Conservation (phyloP, 208 protist species). For the Novymonas esmeraldas region DNA sequence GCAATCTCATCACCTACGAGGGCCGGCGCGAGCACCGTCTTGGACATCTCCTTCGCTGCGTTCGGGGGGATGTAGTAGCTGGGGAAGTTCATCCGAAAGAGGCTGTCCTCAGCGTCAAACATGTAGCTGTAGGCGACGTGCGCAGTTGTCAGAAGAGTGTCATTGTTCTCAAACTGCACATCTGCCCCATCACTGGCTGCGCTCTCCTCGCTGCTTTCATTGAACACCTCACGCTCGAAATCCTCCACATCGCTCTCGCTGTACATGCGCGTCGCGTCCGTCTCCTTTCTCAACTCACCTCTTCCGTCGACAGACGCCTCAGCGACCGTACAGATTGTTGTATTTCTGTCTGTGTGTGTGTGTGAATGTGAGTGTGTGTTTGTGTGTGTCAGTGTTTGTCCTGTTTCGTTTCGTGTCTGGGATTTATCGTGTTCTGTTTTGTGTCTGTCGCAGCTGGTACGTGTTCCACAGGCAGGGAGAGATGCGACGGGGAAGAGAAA, state of each 20-base stretch:
- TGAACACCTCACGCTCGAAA: conserved; percentile 7
- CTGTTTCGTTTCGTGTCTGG: no score
- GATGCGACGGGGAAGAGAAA: no score
- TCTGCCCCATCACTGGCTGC: background rate
- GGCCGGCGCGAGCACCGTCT: background rate
- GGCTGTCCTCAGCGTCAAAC: conserved; percentile 35
- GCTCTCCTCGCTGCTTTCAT: conserved; percentile 4
- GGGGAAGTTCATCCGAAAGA: conserved; percentile 26
- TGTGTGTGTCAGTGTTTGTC: no score
- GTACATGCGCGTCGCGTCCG: conserved; percentile 24
- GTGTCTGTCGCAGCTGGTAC: no score
- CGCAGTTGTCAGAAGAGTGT: background rate
- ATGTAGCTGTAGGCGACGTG: conserved; percentile 14
- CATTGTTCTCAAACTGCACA: background rate
- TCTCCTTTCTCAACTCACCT: background rate
- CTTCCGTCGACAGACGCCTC: no score
- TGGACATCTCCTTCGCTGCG: background rate
- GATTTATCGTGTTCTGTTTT: no score
- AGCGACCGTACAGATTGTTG: no score
- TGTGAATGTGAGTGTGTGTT: no score
- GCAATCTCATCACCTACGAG: background rate
- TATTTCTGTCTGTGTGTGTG: no score
- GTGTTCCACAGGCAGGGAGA: no score
- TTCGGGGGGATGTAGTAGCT: background rate
- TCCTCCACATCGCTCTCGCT: conserved; percentile 22